These are phyloP conservation scores for Neophaeococcomyces aloes DNA, from an alignment of 2,329 filamentous ascomycete genomes.

Conservation along the genomic window DNA sequence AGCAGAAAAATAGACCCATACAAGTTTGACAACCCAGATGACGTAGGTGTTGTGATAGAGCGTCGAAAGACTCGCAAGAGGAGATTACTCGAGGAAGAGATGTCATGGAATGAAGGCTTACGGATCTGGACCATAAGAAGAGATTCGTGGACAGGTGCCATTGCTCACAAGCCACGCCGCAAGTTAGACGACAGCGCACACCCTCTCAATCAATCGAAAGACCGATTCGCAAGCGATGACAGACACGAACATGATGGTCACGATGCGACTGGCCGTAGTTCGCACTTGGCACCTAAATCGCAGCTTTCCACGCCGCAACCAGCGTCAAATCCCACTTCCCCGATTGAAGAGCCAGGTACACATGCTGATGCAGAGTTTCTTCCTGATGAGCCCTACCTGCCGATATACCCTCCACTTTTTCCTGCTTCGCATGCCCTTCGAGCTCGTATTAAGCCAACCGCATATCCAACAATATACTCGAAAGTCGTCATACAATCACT, in stretches of 20 bases:
- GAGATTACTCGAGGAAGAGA: slow-evolving; percentile 51
- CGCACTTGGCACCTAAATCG: background rate
- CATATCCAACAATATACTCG: slow-evolving; percentile 76
- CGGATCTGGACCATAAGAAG: slow-evolving; percentile 67
- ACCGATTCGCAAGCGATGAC: background rate
- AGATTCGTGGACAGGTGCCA: slow-evolving; percentile 77
- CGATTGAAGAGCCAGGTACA: background rate
- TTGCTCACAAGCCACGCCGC: slow-evolving; percentile 24
- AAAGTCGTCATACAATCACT: slow-evolving; percentile 74
- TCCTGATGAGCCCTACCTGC: slow-evolving; percentile 52
- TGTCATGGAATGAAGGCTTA: slow-evolving; percentile 69
- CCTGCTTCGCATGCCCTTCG: slow-evolving; percentile 66
- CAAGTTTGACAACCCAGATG: slow-evolving; percentile 32
- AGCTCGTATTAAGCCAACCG: slow-evolving; percentile 58
- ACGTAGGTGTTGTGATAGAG: slow-evolving; percentile 30
- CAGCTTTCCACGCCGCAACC: background rate
- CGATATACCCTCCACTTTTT: slow-evolving; percentile 62
- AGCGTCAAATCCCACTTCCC: background rate
- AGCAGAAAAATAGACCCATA: slow-evolving; percentile 24
- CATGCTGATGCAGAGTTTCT: slow-evolving; percentile 22
- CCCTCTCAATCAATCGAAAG: slow-evolving; percentile 21
- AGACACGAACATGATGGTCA: background rate
- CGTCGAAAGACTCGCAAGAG: slow-evolving; percentile 48
- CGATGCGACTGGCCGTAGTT: slow-evolving; percentile 1
- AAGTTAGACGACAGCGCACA: slow-evolving; percentile 24